Evolutionary conservation across 1,284 basidiomycete species (phyloP).

Genomic region (Trametes pubescens): DNA sequence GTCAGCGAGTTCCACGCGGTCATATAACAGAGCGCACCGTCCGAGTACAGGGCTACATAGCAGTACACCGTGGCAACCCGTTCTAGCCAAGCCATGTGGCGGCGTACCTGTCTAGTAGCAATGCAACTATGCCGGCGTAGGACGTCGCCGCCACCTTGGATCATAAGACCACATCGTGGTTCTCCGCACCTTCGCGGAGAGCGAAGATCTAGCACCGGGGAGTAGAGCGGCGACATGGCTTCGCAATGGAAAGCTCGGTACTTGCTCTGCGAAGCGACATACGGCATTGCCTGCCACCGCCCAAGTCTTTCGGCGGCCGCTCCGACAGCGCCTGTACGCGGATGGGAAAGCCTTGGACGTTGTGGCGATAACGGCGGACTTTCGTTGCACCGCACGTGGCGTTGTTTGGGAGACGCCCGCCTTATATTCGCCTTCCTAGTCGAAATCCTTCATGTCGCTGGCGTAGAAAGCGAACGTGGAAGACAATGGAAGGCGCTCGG

Average conservation of each 20-base stretch:
- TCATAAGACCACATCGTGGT: conserved; percentile 25
- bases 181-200: conserved; percentile 27
- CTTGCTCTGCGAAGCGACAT: conserved; percentile 4
- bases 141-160: conserved; percentile 21
- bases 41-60: conserved; percentile 8
- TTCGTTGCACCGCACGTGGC: conserved; percentile 6
- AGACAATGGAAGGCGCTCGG: neutral
- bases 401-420: neutral
- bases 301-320: conserved; percentile 8
- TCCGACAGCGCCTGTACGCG: conserved; percentile 9
- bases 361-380: conserved; percentile 4
- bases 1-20: conserved; percentile 7
- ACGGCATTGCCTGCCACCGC: conserved; percentile 18
- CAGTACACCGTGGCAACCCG: conserved; percentile 9
- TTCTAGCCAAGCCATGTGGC: conserved; percentile 6
- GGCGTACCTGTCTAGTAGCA: neutral
- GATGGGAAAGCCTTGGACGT: neutral
- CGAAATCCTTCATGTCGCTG: neutral
- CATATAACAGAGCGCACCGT: conserved; percentile 6
- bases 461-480: neutral
- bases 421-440: neutral
- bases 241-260: conserved; percentile 2
- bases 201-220: conserved; percentile 14
- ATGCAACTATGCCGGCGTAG: conserved; percentile 18
- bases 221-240: conserved; percentile 21